Evolutionary conservation across 805 yeast species (phyloP).

Genomic region (Ogataea dorogensis): DNA sequence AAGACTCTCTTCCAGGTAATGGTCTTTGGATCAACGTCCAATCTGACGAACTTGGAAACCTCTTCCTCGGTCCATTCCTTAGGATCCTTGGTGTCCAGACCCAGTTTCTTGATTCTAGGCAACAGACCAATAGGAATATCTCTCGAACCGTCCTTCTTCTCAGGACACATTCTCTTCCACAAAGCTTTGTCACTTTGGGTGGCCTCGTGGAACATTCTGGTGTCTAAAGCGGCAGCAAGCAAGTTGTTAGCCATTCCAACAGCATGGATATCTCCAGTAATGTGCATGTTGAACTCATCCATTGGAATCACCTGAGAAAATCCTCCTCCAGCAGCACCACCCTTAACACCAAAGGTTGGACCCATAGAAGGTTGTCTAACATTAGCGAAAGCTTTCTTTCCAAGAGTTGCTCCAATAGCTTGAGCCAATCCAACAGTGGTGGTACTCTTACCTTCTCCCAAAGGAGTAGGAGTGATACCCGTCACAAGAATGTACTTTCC

Average conservation of each 20-base stretch:
- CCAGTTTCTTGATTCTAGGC: conserved; percentile 72
- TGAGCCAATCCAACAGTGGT: conserved; percentile 97
- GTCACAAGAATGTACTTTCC: conserved; percentile 92
- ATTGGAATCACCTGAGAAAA: conserved; percentile 96
- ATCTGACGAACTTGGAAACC: conserved; percentile 68
- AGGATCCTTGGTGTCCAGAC: conserved; percentile 79
- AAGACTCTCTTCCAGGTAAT: conserved; percentile 92
- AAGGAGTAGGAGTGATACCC: conserved; percentile 97
- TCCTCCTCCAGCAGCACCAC: conserved; percentile 99
- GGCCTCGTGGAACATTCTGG: conserved; percentile 92
- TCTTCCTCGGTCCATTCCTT: conserved; percentile 78
- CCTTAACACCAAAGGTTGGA: conserved; percentile 97
- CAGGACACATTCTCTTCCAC: conserved; percentile 83
- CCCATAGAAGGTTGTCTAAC: conserved; percentile 99
- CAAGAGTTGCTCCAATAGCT: conserved; percentile 89
- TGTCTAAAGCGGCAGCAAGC: conserved; percentile 94
- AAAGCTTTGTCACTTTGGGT: conserved; percentile 78
- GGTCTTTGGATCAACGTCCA: conserved; percentile 86
- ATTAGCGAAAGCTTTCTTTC: conserved; percentile 82
- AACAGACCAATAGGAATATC: conserved; percentile 77
- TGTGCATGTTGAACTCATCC: conserved; percentile 98
- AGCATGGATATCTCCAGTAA: conserved; percentile 97
- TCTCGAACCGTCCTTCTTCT: conserved; percentile 71
- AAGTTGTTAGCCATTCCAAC: conserved; percentile 91
- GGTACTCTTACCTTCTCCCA: conserved; percentile 97